These are phyloP conservation scores for Halenospora varia DNA, from an alignment of 495 filamentous ascomycete species.

Conservation along the genomic window DNA sequence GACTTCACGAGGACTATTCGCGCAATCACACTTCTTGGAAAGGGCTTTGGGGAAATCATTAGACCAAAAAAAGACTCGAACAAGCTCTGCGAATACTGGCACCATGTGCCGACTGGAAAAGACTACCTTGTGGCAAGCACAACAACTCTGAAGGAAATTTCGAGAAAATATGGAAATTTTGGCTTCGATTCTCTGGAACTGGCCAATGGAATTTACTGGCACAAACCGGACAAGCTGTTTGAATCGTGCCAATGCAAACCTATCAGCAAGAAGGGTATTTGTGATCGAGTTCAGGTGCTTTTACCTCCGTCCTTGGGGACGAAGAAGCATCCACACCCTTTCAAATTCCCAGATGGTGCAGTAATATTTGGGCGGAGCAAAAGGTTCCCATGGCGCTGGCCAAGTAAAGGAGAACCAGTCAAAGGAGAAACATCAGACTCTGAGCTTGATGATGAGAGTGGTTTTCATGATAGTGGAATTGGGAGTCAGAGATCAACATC, in stretches of 20 bases:
- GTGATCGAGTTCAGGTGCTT: slow-evolving; percentile 19
- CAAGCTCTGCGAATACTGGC: slow-evolving; percentile 19
- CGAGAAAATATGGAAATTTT: slow-evolving; percentile 1
- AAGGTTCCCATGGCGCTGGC: neutral
- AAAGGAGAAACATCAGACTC: too few species aligned
- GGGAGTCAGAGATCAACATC: too few species aligned
- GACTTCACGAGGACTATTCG: slow-evolving; percentile 26
- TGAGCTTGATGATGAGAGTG: too few species aligned
- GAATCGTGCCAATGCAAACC: slow-evolving; percentile 16
- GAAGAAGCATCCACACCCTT: neutral
- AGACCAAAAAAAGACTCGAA: slow-evolving; percentile 9
- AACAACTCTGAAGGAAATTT: slow-evolving; percentile 18
- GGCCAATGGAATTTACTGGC: slow-evolving; percentile 18
- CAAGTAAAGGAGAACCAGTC: neutral
- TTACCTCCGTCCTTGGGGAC: slow-evolving; percentile 3
- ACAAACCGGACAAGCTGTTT: slow-evolving; percentile 15
- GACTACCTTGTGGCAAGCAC: slow-evolving; percentile 24
- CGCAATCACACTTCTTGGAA: slow-evolving; percentile 30
- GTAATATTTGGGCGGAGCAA: neutral
- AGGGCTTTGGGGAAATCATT: slow-evolving; percentile 32
- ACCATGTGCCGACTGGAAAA: slow-evolving; percentile 17
- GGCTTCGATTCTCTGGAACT: slow-evolving; percentile 7
- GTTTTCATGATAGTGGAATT: too few species aligned
- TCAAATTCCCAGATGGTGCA: neutral
- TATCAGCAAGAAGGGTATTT: neutral